phyloP scores from a whole-genome alignment of 805 yeast genomes.

The Ogataea methanolica region DNA sequence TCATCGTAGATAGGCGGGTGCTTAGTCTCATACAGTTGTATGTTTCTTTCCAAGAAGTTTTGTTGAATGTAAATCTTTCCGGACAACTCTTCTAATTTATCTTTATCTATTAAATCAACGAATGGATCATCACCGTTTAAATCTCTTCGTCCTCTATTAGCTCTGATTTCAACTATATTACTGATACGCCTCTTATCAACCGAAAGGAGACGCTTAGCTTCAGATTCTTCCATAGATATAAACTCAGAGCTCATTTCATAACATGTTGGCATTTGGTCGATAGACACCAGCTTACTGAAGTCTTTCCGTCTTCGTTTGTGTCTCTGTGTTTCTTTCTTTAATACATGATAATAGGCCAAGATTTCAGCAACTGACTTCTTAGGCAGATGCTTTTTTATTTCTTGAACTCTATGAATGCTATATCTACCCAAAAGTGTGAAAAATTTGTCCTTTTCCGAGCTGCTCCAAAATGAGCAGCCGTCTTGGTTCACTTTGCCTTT shows the following conservation, averaged over 20 bases:
- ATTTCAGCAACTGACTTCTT: constrained; percentile 42
- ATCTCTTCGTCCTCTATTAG: background rate
- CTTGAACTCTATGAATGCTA: constrained; percentile 43
- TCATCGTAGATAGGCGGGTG: constrained; percentile 6
- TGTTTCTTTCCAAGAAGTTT: background rate
- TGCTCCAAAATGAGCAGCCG: constrained; percentile 40
- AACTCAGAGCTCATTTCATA: constrained; percentile 45
- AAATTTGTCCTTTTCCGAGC: constrained; percentile 46
- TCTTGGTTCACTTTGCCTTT: constrained; percentile 11
- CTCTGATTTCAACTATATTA: too few species aligned
- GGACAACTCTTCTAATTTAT: constrained; percentile 8
- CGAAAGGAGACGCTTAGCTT: constrained; percentile 11
- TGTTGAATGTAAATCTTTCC: constrained; percentile 5
- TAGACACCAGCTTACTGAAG: constrained; percentile 26
- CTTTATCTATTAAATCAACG: constrained; percentile 13
- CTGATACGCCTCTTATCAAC: constrained; percentile 1
- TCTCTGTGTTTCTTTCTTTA: constrained; percentile 27
- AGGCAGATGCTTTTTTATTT: constrained; percentile 34
- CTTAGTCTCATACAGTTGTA: too few species aligned
- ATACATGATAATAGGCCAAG: constrained; percentile 36
- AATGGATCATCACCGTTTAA: background rate
- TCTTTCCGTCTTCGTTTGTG: constrained; percentile 20
- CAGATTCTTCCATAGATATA: constrained; percentile 39
- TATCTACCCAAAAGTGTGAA: constrained; percentile 45
- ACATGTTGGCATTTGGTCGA: constrained; percentile 47